Base-by-base conservation (phyloP, 352 stramenopile species). In the Elongisporangium prolatum region DNA sequence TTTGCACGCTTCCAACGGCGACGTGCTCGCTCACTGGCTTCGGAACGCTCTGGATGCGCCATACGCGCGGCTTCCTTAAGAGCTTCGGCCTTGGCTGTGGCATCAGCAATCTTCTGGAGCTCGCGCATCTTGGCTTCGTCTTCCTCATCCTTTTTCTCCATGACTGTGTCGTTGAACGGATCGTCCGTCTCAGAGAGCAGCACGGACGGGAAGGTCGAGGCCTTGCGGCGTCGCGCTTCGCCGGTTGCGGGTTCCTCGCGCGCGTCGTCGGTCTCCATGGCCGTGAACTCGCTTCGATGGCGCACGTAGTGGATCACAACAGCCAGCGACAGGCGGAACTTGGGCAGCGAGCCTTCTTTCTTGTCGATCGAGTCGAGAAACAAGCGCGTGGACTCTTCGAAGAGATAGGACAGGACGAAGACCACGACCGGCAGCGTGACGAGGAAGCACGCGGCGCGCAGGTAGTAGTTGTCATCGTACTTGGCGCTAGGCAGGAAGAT, bases 381-480 rank as follows among this genome's bases (percentile, higher is more conserved):
- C 47, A 93, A 63, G 14, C 83, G 73, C n/a, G 56, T 74, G 2
- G 68, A 61, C 54, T 91, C 81, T 38, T 93, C 81, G 51, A 89
- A 93, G n/a, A 89, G 69, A 62, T 93, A 93, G 20, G 83, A 93
- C 44, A 93, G 65, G 52, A 91, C 74, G 68, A 91, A 86, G 21
- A 93, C 69, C 54, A 86, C 57, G 49, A 89, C 20, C 2, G 83
- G 83, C 9, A 93, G 68, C 47, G 81, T 56, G 8, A 83, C 67
- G 50, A 93, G 67, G 25, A 86, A 65, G 22, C 76, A 54, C 44
- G 89, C 68, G 0, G 81, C 76, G 53, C 83, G 79, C 38, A 82
- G 48, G 48, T 77, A 63, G 60, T 88, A 92, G 40, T 87, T 82
- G 16, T 80, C 69, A 54, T 86, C 73, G 60, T 76, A 86, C 60